These are phyloP conservation scores for Fusarium sterilihyphosum DNA, from an alignment of 2,329 filamentous ascomycete genomes.

Conservation along the genomic window DNA sequence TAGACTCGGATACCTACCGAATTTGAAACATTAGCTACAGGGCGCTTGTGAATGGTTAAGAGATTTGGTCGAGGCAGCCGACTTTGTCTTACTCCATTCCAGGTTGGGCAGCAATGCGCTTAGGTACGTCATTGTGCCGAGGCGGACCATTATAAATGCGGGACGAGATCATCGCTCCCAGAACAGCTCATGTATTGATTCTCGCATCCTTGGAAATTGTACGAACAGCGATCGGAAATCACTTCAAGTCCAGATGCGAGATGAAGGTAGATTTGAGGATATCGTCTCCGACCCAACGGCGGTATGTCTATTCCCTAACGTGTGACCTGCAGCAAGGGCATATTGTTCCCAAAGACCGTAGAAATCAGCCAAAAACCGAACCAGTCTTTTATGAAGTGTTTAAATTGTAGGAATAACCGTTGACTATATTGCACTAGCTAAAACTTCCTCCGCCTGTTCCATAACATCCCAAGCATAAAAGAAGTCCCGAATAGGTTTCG, in stretches of 20 bases:
- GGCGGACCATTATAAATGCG: not conserved
- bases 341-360: no score
- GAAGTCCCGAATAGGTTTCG: not conserved
- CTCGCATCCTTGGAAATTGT: not conserved
- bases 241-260: not conserved
- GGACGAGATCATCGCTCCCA: rapidly evolving
- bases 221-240: no score
- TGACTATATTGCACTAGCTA: rapidly evolving
- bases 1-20: rapidly evolving
- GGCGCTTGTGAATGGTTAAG: no score
- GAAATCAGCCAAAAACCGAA: no score
- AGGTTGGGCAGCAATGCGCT: not conserved
- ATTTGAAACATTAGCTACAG: no score
- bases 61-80: no score
- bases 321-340: no score
- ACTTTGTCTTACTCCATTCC: no score
- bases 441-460: not conserved
- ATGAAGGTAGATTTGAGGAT: not conserved
- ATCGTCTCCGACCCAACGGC: no score
- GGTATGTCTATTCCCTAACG: no score
- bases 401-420: not conserved
- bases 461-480: not conserved
- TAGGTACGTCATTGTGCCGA: not conserved
- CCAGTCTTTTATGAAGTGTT: not conserved
- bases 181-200: no score